Evolutionary conservation across 1,139 yeast genomes (phyloP).

Genomic region (Pichia cactophila): DNA sequence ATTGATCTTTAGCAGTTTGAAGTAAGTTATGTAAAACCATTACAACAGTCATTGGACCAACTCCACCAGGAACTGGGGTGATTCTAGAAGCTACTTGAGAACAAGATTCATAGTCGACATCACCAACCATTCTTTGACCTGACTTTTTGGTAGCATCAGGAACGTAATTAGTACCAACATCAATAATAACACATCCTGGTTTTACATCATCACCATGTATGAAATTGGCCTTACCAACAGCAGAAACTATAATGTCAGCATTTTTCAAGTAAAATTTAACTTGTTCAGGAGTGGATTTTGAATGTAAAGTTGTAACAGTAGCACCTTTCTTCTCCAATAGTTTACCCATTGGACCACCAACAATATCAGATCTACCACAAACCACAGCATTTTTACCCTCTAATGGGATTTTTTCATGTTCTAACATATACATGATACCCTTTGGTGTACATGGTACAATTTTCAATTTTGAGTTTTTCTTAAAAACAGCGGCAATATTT

Average conservation of each 20-base stretch:
- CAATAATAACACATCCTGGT: constrained; percentile 61
- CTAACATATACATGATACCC: constrained; percentile 62
- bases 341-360: constrained; percentile 74
- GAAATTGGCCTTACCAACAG: constrained; percentile 65
- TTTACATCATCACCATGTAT: constrained; percentile 70
- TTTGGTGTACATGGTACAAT: constrained; percentile 78
- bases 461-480: constrained; percentile 62
- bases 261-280: constrained; percentile 38
- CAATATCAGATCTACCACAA: constrained; percentile 75
- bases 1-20: constrained; percentile 42
- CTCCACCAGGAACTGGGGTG: constrained; percentile 87
- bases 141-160: constrained; percentile 56
- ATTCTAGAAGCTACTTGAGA: constrained; percentile 47
- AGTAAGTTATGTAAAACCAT: constrained; percentile 68
- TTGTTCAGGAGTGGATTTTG: constrained; percentile 61
- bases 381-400: constrained; percentile 71
- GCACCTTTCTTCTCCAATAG: constrained; percentile 65
- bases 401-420: constrained; percentile 51
- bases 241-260: constrained; percentile 73
- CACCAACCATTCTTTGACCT: constrained; percentile 67
- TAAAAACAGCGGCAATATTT: constrained; percentile 70
- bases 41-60: constrained; percentile 86
- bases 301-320: constrained; percentile 71
- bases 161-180: constrained; percentile 73
- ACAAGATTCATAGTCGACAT: constrained; percentile 60